Base-by-base conservation (phyloP, 345 rosid species). In the Pelargonium nanum region DNA sequence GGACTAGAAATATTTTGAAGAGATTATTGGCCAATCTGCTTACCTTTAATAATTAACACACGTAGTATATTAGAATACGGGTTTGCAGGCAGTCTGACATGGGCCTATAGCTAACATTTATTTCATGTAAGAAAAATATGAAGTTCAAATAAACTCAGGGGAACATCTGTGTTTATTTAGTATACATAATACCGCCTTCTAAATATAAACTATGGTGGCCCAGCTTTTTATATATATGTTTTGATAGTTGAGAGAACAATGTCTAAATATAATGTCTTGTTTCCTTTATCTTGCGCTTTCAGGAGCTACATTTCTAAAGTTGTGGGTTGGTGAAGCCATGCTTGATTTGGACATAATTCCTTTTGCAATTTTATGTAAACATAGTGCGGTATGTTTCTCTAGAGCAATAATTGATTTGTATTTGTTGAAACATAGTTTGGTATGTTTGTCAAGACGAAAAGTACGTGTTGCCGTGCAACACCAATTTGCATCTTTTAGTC, bases 311-410 rank as follows among this genome's bases (percentile, higher is more conserved):
- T 67, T 74, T 61, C 56, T 70, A 24, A 83, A 73, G 84, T 68
- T 93, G 69, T 89, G 96, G 91, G 69, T 85, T 65, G 89, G 95
- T 59, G 81, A 83, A 68, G 68, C 68, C 66, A 75, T 64, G 52
- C 50, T 66, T 32, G 68, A 72, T 64, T 75, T 84, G 59, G 70
- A 66, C 65, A 63, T 64, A 51, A 71, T 85, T 70, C 88, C 96
- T 40, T 60, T 93, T 63, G 95, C 89, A 24, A 71, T 89, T 71
- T 76, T 87, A 79, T 80, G 68, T 59, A 80, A 72, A 56, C 64
- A 59, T 28, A 58, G 62, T 51, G 20, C 22, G 92, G 99, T 93
- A 89, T 59, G 75, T 66, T 44, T 62, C 26, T 55, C 64, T 54
- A 20, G 51, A 57, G 62, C 34, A n/a, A n/a, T n/a, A n/a, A 9